These are phyloP conservation scores for Ganoderma lingzhi DNA, from an alignment of 1,284 basidiomycete genomes.

Conservation along the genomic window DNA sequence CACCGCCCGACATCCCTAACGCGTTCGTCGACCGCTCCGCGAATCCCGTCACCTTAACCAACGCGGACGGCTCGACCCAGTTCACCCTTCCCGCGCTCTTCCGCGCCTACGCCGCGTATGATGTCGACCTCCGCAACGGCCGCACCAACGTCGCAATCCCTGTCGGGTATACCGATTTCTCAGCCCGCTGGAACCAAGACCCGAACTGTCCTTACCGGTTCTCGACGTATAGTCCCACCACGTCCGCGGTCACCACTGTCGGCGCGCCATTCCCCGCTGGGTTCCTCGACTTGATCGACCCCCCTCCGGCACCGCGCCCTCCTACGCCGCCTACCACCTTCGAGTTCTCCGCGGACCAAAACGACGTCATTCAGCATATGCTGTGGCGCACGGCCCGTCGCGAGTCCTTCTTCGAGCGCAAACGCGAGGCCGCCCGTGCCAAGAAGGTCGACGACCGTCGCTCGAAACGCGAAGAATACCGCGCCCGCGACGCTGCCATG, in stretches of 20 bases:
- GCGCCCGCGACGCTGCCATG: no score
- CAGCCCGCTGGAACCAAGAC: background rate
- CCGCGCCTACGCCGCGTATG: background rate
- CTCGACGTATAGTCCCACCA: background rate
- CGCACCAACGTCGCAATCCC: background rate
- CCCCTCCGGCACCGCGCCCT: background rate
- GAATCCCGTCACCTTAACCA: background rate
- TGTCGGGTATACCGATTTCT: background rate
- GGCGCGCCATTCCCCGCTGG: background rate
- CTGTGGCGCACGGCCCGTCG: background rate
- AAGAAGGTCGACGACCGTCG: no score
- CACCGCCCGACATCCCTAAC: background rate
- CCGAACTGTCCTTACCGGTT: background rate
- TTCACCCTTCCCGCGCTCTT: background rate
- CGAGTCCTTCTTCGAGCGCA: background rate
- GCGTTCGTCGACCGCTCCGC: background rate
- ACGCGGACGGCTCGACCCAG: background rate
- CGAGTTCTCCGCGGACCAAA: background rate
- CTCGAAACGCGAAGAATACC: no score
- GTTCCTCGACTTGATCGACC: background rate
- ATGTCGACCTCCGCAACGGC: background rate
- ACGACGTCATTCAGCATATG: background rate
- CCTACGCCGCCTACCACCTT: background rate
- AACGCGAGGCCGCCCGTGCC: background rate
- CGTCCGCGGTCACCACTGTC: background rate